Evolutionary conservation across 495 filamentous ascomycete genomes (phyloP).

Genomic region (Penicillium ucsense): DNA sequence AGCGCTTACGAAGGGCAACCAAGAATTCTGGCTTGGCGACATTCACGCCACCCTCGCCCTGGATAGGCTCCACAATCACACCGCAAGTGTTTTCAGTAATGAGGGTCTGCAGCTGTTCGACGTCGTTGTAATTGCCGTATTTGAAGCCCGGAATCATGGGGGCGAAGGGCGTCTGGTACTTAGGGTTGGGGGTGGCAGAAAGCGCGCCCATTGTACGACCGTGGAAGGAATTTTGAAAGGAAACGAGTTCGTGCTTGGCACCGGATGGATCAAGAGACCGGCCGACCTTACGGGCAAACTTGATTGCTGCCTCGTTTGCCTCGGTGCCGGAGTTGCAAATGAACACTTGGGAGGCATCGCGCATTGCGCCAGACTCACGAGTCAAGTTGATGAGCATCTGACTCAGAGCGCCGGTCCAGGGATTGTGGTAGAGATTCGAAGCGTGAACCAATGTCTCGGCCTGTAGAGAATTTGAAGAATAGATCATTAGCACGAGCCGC

Average conservation of each 20-base stretch:
- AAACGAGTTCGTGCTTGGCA: constrained; percentile 72
- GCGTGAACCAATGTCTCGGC: constrained; percentile 73
- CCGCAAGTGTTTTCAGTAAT: constrained; percentile 81
- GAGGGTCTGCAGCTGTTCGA: constrained; percentile 54
- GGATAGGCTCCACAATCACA: constrained; percentile 96
- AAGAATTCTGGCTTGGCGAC: constrained; percentile 77
- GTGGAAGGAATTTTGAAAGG: constrained; percentile 87
- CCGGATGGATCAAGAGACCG: constrained; percentile 61
- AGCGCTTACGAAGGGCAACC: constrained; percentile 62
- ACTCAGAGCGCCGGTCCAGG: constrained; percentile 81
- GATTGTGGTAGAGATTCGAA: constrained; percentile 94
- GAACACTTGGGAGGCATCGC: constrained; percentile 71
- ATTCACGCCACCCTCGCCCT: constrained; percentile 91
- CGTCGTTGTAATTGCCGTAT: constrained; percentile 79
- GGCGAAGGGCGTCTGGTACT: constrained; percentile 90
- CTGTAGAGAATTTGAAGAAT: constrained; percentile 21
- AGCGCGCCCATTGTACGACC: constrained; percentile 90
- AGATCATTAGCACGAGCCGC: no score
- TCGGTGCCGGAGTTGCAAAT: constrained; percentile 91
- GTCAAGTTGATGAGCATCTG: constrained; percentile 77
- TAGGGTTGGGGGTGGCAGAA: constrained; percentile 94
- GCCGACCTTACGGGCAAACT: constrained; percentile 88
- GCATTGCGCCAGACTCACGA: constrained; percentile 64
- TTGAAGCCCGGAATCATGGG: constrained; percentile 93
- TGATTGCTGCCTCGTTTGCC: constrained; percentile 96